Conservation (phyloP, 2,329 filamentous ascomycete genomes). For the Fusarium sp. region DNA sequence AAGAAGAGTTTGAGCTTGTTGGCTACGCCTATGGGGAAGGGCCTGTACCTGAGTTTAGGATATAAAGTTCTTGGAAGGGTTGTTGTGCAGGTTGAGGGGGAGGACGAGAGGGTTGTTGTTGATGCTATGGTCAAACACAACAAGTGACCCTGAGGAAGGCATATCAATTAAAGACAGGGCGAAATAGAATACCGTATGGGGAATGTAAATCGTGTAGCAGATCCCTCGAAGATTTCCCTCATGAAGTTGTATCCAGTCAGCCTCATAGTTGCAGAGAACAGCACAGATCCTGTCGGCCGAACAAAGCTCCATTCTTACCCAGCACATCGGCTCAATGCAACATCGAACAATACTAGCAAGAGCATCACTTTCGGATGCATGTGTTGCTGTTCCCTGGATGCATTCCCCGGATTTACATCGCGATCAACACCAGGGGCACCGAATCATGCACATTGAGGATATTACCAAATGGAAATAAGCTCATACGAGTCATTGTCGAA, state of each 20-base stretch:
- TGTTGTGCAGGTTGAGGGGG: not conserved
- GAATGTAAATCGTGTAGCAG: too few relatives aligned
- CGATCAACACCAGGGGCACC: not conserved
- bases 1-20: not conserved
- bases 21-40: not conserved
- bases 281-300: not conserved
- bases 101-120: constrained; percentile 10
- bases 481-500: not conserved
- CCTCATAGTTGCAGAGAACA: not conserved
- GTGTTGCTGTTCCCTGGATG: not conserved
- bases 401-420: constrained; percentile 17
- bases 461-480: not conserved
- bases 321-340: not conserved
- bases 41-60: not conserved
- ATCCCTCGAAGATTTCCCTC: too few relatives aligned
- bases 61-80: not conserved
- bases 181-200: too few relatives aligned
- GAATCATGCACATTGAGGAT: not conserved
- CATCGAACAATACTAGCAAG: not conserved
- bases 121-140: constrained; percentile 3
- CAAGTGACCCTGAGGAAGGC: not conserved
- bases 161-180: fast-evolving
- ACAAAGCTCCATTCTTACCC: not conserved
- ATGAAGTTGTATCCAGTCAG: too few relatives aligned
- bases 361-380: fast-evolving